A percentile compares a stretch with the other conserved stretches of the same genome.
Evolutionary conservation across 169 alveolate genomes (phyloP).

Genomic region (Eimeria zaria): DNA sequence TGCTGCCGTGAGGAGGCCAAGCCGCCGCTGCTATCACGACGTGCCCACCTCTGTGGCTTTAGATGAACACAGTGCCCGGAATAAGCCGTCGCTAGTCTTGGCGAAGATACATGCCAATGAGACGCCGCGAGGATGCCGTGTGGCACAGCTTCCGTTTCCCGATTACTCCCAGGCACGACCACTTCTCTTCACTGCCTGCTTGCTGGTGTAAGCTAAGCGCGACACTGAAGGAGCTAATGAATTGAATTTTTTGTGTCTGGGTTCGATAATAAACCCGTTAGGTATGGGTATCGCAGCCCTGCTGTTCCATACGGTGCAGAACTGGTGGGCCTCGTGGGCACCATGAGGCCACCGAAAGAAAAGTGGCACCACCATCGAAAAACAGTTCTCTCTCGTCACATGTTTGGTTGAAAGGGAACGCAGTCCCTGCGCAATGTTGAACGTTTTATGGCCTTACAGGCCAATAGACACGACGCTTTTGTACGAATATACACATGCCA

Average conservation of each 20-base stretch:
- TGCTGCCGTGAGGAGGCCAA: constrained; percentile 43
- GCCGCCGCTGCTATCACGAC: constrained; percentile 28
- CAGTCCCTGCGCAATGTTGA: constrained; percentile 3
- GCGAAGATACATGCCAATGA: constrained; percentile 11
- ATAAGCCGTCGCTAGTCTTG: not conserved
- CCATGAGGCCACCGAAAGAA: not conserved
- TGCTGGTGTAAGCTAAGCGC: constrained; percentile 56
- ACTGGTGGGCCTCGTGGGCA: constrained; percentile 28
- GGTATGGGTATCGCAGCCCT: constrained; percentile 45
- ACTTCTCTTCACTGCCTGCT: constrained; percentile 20
- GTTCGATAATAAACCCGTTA: constrained; percentile 7
- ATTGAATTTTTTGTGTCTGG: constrained; percentile 19
- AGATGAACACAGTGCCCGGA: not conserved
- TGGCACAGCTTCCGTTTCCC: constrained; percentile 44
- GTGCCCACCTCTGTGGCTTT: not conserved
- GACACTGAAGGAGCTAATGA: constrained; percentile 52
- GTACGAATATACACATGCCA: not conserved
- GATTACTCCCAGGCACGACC: constrained; percentile 24
- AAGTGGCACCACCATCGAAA: constrained; percentile 2
- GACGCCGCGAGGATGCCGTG: constrained; percentile 20
- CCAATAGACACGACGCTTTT: not conserved
- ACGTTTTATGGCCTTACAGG: constrained; percentile 18
- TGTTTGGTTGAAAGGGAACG: constrained; percentile 8
- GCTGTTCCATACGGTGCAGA: constrained; percentile 52
- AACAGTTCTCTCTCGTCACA: constrained; percentile 26